Base-by-base conservation (phyloP, 345 rosid genomes). In the Salix koriyanagi region DNA sequence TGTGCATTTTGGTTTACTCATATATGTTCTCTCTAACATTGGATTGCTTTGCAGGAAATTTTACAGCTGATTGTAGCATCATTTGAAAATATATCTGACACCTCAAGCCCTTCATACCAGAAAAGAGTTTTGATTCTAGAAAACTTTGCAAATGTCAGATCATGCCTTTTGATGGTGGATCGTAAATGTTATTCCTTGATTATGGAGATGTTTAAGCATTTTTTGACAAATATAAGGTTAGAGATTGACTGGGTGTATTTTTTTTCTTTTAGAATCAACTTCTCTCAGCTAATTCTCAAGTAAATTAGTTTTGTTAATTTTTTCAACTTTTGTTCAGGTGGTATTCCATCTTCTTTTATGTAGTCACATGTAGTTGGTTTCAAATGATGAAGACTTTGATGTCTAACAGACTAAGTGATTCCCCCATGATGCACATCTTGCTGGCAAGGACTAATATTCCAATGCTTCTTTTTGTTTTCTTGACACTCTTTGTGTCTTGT, bases 21-120 rank as follows among this genome's bases (percentile, higher is more conserved):
- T 44, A 42, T 79, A 54, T 77, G 70, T 78, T 50, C 21, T 52
- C 7, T 52, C 23, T 52, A 6, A 52, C 58, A 52, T 6, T 7
- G 10, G 23, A 44, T 78, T 81, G 81, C n/a, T 71, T 44, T 46
- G n/a, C 86, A 90, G 97, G 95, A 89, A 58, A 82, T 90, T 39
- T 94, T 92, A 80, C 69, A 83, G 82, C 82, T 86, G 81, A 85
- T 85, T 16, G 82, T 90, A 26, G 84, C 82, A 68, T 84, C 90
- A 28, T 90, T 92, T 78, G 89, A 75, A 41, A 86, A 86, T 19
- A 58, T 78, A 23, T 58, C 81, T n/a, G 73, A 78, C 68, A 73
- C 39, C 72, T 52, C 34, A 36, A 72, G 65, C 11, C 13, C 21
- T 37, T 70, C 58, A 19, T 70, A 42, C 26, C 23, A 13, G 23